Conservation (phyloP, 2,329 filamentous ascomycete genomes). For the Paraconiothyrium sp. region DNA sequence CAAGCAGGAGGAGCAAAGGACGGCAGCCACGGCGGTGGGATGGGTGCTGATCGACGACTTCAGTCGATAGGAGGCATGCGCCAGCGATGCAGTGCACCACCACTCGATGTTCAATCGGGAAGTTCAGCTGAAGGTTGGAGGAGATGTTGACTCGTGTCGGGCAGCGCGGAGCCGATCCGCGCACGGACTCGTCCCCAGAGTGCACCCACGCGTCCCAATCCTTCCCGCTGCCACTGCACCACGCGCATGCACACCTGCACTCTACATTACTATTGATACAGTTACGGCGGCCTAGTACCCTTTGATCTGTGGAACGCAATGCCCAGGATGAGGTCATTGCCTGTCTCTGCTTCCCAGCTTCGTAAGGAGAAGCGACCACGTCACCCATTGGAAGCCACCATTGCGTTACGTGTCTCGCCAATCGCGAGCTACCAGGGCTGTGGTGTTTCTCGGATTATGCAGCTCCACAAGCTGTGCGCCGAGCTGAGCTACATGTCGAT, state of each 20-base stretch:
- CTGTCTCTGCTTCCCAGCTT: no score
- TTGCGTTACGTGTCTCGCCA: no score
- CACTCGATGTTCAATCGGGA: neutral
- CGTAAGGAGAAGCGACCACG: no score
- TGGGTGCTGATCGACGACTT: neutral
- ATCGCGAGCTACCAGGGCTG: no score
- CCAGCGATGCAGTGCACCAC: slow-evolving; percentile 1
- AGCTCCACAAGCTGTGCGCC: no score
- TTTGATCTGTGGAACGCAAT: neutral
- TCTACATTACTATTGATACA: no score
- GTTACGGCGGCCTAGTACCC: no score
- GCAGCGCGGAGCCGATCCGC: neutral
- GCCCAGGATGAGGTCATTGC: no score
- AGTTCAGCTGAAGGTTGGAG: slow-evolving; percentile 4
- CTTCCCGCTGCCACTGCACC: neutral
- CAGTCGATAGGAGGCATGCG: neutral
- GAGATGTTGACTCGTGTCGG: neutral
- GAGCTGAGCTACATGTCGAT: no score
- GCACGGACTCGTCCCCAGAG: neutral
- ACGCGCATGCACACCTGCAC: neutral
- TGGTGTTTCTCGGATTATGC: no score
- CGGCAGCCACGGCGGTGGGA: neutral
- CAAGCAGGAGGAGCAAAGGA: neutral
- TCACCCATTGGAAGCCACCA: no score
- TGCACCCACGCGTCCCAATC: neutral